Evolutionary conservation across 2,329 filamentous ascomycete species (phyloP).

Genomic region (Aspergillus caelatus): DNA sequence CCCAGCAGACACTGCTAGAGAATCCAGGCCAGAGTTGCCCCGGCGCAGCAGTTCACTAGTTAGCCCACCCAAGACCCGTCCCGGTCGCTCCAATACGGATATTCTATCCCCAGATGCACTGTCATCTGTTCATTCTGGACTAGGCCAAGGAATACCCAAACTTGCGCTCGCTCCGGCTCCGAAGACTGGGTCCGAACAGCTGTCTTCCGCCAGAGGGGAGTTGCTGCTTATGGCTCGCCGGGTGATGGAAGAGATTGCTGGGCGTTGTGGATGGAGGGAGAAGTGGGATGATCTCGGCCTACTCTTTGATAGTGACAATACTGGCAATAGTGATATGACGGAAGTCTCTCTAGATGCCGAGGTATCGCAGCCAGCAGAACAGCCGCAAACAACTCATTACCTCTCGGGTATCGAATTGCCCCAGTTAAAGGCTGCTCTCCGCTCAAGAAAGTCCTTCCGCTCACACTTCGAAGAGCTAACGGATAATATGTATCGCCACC

Average conservation of each 20-base stretch:
- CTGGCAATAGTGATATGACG: slow-evolving; percentile 32
- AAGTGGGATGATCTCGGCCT: slow-evolving; percentile 67
- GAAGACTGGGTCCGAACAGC: slow-evolving; percentile 71
- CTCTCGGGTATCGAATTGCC: slow-evolving; percentile 57
- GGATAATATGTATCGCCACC: slow-evolving; percentile 80
- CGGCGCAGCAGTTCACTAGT: slow-evolving; percentile 45
- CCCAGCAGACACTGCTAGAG: slow-evolving; percentile 25
- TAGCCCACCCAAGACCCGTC: slow-evolving; percentile 21
- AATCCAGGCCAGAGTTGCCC: slow-evolving; percentile 35
- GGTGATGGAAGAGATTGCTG: slow-evolving; percentile 74
- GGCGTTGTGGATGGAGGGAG: slow-evolving; percentile 72
- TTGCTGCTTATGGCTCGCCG: slow-evolving; percentile 79
- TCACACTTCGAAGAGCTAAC: slow-evolving; percentile 75
- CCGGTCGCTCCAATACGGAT: slow-evolving; percentile 32
- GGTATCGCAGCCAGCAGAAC: slow-evolving; percentile 19
- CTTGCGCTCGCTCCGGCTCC: slow-evolving; percentile 44
- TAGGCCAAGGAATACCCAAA: slow-evolving; percentile 45
- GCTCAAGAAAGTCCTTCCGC: slow-evolving; percentile 66
- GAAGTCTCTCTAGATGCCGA: slow-evolving; percentile 41
- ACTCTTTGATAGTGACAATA: slow-evolving; percentile 37
- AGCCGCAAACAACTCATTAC: slow-evolving; percentile 24
- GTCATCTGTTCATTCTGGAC: slow-evolving; percentile 41
- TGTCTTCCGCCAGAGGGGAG: slow-evolving; percentile 81
- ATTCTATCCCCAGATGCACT: slow-evolving; percentile 32
- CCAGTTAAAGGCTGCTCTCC: slow-evolving; percentile 63